Evolutionary conservation across 2,329 filamentous ascomycete genomes (phyloP), one percentile per base, ranked within the genome.

Genomic region (Pseudogymnoascus pannorum): DNA sequence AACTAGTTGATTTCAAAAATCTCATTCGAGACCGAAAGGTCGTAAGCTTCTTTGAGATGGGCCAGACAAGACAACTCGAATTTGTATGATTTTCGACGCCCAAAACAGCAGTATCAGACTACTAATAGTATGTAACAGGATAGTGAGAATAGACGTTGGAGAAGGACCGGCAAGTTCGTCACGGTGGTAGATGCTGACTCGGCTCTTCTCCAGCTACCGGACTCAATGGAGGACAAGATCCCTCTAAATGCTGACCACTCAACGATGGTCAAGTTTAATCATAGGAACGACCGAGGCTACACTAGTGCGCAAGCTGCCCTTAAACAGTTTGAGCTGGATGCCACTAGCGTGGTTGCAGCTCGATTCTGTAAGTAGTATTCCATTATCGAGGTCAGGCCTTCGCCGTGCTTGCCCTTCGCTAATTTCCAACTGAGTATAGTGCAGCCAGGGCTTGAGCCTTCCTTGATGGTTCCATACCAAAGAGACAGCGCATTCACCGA

Each of bases 21-120:
- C 40, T 71, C 51, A 65, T 70, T 35, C 61, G 65, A 14, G 68
- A 71, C 38, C 62, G 68, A 1, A 71, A 70, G 59, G 66, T 72
- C 31, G 62, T 70, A 29, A 72, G 66, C 61, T 72, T 72, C 59
- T 72, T 68, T 36, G 69, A 72, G 60, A 69, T 63, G 11, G n/a
- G 62, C 16, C 68, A 69, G 40, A 71, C 69, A 1, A 63, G 61
- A 51, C 61, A 62, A 51, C 48, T 71, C 9, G 44, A 65, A 14
- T 58, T 48, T 40, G 68, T 71, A 66, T 44, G 64, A 42, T 14
- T n/a, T n/a, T n/a, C n/a, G n/a, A n/a, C n/a, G n/a, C 18, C 33
- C 8, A 29, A 35, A 24, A 18, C 9, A 9, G 11, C 5, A 44
- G 11, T 24, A 22, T 4, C 18, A 24, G 20, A 44, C 18, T 44